A percentile compares a stretch with the other conserved stretches of the same genome.
phyloP scores from a whole-genome alignment of 495 filamentous ascomycete genomes.

The Tuber microsphaerosporum region DNA sequence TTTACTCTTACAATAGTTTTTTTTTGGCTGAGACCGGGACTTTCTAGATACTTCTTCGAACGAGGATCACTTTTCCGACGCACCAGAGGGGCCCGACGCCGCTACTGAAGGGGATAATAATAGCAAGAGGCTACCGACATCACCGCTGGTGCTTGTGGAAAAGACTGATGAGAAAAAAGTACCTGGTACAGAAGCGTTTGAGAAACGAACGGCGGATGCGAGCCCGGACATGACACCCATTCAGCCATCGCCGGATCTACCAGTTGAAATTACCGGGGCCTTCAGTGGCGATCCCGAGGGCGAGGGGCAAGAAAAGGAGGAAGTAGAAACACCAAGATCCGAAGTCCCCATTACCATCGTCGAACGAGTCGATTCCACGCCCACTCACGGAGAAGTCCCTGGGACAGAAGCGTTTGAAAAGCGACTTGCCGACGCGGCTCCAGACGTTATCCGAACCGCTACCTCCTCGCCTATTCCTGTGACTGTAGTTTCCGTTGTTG shows the following conservation, averaged over 20 bases:
- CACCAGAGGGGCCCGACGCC: conserved; percentile 33
- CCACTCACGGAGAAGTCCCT: conserved; percentile 65
- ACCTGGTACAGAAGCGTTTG: conserved; percentile 72
- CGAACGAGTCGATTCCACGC: conserved; percentile 9
- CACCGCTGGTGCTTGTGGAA: conserved; percentile 14
- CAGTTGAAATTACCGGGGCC: conserved; percentile 16
- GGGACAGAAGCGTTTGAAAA: conserved; percentile 71
- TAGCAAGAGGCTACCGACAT: conserved; percentile 11
- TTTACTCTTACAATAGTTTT: background rate
- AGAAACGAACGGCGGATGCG: conserved; percentile 69
- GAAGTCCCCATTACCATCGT: conserved; percentile 21
- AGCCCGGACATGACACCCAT: conserved; percentile 54
- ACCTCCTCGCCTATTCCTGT: conserved; percentile 24
- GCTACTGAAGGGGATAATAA: conserved; percentile 18
- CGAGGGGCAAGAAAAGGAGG: background rate
- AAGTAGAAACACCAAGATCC: conserved; percentile 23
- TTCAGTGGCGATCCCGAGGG: conserved; percentile 20
- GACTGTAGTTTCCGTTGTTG: conserved; percentile 29
- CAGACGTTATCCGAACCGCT: conserved; percentile 50
- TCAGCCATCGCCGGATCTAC: conserved; percentile 33
- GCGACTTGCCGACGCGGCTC: conserved; percentile 71
- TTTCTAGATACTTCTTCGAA: conserved; percentile 38
- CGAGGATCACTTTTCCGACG: conserved; percentile 42
- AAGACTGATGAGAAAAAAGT: conserved; percentile 57
- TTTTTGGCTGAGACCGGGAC: conserved; percentile 6